Base-by-base conservation (phyloP, 208 protist species). In the Tetramitus jugosus region DNA sequence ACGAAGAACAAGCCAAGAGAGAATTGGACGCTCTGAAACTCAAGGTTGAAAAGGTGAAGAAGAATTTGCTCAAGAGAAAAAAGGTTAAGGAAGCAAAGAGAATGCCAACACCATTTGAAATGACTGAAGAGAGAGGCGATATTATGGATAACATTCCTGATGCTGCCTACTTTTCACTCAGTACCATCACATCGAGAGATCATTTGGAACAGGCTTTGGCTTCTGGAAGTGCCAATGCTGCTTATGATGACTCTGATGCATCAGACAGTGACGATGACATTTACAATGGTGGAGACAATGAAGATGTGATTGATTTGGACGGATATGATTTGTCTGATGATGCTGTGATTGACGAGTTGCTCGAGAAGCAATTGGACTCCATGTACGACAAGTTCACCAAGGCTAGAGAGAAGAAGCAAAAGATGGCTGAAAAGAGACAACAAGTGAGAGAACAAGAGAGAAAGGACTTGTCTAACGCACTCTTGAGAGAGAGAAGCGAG, bases 51-150 rank as follows among this genome's bases (percentile, higher is more conserved):
- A 92, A 91, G 79, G 84, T 91, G 60, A 83, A 94, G 33, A 96
- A 94, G 84, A 95, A 92, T 62, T 62, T 62, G 29, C 8, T n/a
- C 81, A 90, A 90, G 76, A 88, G 94, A 79, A 94, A 94, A 78
- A 94, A 93, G 76, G 68, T 92, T 39, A 91, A 94, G 26, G 91
- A 96, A 75, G 84, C 89, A 42, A 95, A 95, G 84, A 85, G 93
- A 53, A 91, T 94, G 77, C 88, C 94, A 78, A 92, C 93, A 62
- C 89, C 92, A n/a, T 87, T 89, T 7, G 86, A 96, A 14, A 91
- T 94, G 80, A 95, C 94, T 88, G 92, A 90, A 76, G 90, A 95
- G 80, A 89, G 91, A n/a, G 88, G 84, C 77, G 79, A 83, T 60
- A 88, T 81, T 64, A 84, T 84, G 31, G 88, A 93, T 46, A 88